Evolutionary conservation across 2,329 filamentous ascomycete species (phyloP).

Genomic region (Colletotrichum melonis): DNA sequence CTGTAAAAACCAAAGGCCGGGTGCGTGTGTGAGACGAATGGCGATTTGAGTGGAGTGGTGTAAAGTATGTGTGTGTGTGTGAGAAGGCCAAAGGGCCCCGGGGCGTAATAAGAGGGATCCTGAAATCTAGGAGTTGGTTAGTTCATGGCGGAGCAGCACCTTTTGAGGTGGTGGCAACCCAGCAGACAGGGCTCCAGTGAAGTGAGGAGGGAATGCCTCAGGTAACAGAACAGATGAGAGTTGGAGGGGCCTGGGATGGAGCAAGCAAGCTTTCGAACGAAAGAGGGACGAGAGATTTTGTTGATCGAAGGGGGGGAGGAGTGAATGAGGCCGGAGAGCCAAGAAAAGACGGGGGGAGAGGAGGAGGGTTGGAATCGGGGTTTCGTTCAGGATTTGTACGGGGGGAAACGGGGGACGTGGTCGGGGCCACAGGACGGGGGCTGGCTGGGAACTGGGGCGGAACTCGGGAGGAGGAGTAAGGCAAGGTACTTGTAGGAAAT

Average conservation of each 20-base stretch:
- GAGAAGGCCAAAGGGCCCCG: constrained; percentile 27
- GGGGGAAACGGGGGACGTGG: constrained; percentile 21
- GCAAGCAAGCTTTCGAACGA: constrained; percentile 30
- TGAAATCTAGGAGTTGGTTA: constrained; percentile 19
- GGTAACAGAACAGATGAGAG: constrained; percentile 20
- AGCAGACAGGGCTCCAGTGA: neutral
- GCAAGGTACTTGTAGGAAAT: no score
- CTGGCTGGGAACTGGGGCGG: constrained; percentile 6
- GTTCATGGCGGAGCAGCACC: constrained; percentile 35
- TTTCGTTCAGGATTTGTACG: constrained; percentile 27
- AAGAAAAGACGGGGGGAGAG: constrained; percentile 19
- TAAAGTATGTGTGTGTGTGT: neutral
- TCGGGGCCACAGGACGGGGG: constrained; percentile 8
- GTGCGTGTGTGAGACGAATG: neutral
- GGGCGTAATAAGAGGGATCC: constrained; percentile 9
- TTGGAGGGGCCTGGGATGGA: constrained; percentile 24
- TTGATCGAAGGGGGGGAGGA: constrained; percentile 9
- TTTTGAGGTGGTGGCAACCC: constrained; percentile 24
- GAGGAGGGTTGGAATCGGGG: constrained; percentile 21
- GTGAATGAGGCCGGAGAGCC: constrained; percentile 18
- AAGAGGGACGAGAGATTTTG: constrained; percentile 26
- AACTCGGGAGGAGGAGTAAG: constrained; percentile 6
- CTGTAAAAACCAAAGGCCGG: neutral
- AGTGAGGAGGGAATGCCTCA: constrained; percentile 26
- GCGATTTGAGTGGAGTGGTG: neutral